Conservation (phyloP, 192 early-diverging fungal species). For the Linnemannia exigua region DNA sequence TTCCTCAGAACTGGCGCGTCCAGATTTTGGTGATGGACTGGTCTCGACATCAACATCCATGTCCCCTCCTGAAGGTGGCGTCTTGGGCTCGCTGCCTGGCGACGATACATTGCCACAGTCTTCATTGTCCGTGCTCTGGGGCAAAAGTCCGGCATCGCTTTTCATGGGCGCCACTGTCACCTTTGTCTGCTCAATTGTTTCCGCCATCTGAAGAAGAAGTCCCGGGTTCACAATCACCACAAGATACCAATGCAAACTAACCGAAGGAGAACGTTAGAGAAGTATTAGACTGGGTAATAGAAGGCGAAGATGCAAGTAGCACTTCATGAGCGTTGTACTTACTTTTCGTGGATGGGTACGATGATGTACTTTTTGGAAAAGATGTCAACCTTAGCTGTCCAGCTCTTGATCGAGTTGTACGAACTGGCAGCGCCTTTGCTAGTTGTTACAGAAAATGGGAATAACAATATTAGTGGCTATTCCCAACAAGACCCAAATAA, state of each 20-base stretch:
- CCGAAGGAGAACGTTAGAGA: background rate
- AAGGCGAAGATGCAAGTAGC: background rate
- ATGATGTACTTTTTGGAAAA: conserved; percentile 84
- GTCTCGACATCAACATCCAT: conserved; percentile 25
- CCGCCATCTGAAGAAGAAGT: conserved; percentile 37
- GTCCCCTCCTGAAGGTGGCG: background rate
- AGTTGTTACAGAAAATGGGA: background rate
- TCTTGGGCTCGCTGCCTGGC: background rate
- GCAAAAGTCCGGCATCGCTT: background rate
- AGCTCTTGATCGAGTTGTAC: conserved; percentile 79
- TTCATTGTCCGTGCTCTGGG: background rate
- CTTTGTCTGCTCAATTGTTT: background rate
- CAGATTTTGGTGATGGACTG: background rate
- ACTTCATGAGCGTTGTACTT: conserved; percentile 22
- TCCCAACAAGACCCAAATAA: background rate
- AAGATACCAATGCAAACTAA: conserved; percentile 90
- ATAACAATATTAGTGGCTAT: background rate
- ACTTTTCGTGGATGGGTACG: conserved; percentile 92
- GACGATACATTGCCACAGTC: background rate
- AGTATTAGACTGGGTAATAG: too few species aligned
- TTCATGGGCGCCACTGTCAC: background rate
- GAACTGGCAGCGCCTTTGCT: conserved; percentile 56
- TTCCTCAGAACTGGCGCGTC: conserved; percentile 5
- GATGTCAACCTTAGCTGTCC: conserved; percentile 83
- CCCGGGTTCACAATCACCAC: conserved; percentile 84